phyloP scores from a whole-genome alignment of 495 filamentous ascomycete species.

The Neurospora sp. region DNA sequence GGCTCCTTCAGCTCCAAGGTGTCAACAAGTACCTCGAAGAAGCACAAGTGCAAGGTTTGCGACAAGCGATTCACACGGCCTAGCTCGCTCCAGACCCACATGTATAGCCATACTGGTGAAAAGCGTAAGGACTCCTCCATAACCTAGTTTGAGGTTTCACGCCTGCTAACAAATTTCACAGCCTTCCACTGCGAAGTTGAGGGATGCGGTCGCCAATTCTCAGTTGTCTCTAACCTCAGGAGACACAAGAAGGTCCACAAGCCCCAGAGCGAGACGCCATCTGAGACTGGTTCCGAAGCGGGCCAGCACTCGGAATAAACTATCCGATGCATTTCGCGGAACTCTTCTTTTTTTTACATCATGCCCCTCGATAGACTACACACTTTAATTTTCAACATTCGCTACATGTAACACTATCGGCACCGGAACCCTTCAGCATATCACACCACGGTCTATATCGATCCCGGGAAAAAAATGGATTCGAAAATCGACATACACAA shows the following conservation, averaged over 20 bases:
- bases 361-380: conserved; percentile 18
- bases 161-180: conserved; percentile 36
- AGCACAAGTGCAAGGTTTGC: conserved; percentile 99
- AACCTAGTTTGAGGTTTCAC: not conserved
- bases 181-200: conserved; percentile 92
- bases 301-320: conserved; percentile 37
- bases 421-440: not conserved
- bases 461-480: not conserved
- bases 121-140: conserved; percentile 65
- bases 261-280: conserved; percentile 48
- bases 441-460: not conserved
- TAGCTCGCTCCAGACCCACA: conserved; percentile 93
- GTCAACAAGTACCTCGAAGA: conserved; percentile 93
- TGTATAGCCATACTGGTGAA: conserved; percentile 98
- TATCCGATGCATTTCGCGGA: not conserved
- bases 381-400: conserved; percentile 18
- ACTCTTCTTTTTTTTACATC: conserved; percentile 2
- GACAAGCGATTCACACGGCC: conserved; percentile 97
- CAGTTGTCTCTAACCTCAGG: conserved; percentile 91
- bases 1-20: conserved; percentile 96
- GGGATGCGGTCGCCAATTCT: conserved; percentile 93
- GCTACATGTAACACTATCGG: conserved; percentile 5
- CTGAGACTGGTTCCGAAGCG: conserved; percentile 38
- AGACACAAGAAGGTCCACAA: conserved; percentile 96
- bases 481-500: not conserved